Percentiles rank a stretch among this genome's conserved stretches.
phyloP scores from a whole-genome alignment of 2,329 filamentous ascomycete genomes.

The Boeremia lycopersici region DNA sequence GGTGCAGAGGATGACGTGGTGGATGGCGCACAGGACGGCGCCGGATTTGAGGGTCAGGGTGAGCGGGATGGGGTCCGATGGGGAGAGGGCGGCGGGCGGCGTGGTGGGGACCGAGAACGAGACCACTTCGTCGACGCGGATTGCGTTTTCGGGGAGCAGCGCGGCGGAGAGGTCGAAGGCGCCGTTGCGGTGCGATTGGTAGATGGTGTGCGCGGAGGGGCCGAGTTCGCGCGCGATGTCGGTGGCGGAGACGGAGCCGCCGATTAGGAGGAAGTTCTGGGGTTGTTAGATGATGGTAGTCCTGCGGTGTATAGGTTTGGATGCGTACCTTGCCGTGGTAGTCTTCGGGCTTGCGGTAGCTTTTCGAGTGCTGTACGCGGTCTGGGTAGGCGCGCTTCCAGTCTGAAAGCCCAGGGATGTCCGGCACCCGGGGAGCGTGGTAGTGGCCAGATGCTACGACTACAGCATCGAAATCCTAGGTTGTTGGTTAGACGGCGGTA shows the following conservation, averaged over 20 bases:
- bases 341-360: constrained; percentile 53
- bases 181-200: constrained; percentile 65
- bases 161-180: constrained; percentile 62
- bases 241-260: constrained; percentile 61
- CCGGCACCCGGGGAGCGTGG: constrained; percentile 57
- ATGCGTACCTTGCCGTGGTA: constrained; percentile 59
- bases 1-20: constrained; percentile 69
- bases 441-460: constrained; percentile 63
- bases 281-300: not conserved
- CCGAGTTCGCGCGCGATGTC: constrained; percentile 62
- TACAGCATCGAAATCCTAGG: constrained; percentile 56
- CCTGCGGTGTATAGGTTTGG: no score
- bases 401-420: constrained; percentile 55
- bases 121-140: constrained; percentile 59
- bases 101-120: constrained; percentile 48
- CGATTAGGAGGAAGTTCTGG: constrained; percentile 62
- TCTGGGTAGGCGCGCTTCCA: constrained; percentile 55
- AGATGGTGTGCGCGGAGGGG: constrained; percentile 52
- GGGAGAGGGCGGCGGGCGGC: constrained; percentile 1
- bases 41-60: constrained; percentile 62
- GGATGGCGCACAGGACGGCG: constrained; percentile 58
- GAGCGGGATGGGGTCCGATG: constrained; percentile 54
- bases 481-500: not conserved
- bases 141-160: constrained; percentile 60
- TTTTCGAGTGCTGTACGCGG: constrained; percentile 58